These are phyloP conservation scores for Cynara cardunculus DNA, from an alignment of 129 eudicot genomes.

Conservation along the genomic window DNA sequence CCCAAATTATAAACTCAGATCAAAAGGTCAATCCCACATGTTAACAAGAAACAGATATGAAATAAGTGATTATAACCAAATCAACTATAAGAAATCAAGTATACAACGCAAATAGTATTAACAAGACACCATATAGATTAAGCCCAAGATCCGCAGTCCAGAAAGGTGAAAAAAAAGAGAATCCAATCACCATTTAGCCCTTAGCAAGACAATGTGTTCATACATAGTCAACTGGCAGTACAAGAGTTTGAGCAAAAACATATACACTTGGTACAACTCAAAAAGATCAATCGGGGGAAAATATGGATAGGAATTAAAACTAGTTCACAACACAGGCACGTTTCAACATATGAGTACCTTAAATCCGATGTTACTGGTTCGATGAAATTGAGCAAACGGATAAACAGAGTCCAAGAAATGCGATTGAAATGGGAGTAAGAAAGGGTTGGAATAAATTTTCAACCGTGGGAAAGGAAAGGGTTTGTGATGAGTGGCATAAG, in stretches of 20 bases:
- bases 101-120: not conserved
- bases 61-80: not conserved
- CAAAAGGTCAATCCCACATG: conserved; percentile 8
- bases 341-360: conserved; percentile 13
- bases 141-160: conserved; percentile 19
- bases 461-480: not conserved
- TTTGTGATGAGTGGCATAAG: conserved; percentile 5
- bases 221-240: not conserved
- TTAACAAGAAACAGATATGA: not conserved
- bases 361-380: conserved; percentile 7
- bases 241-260: not conserved
- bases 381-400: conserved; percentile 5
- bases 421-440: conserved; percentile 13
- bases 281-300: not conserved
- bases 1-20: conserved; percentile 12
- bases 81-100: conserved; percentile 1
- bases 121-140: not conserved
- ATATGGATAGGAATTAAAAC: not conserved
- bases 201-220: not conserved
- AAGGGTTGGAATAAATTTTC: conserved; percentile 5
- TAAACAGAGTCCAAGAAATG: conserved; percentile 6
- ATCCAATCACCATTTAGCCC: not conserved
- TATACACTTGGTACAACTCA: not conserved
- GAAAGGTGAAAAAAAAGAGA: not conserved
- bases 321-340: not conserved